phyloP scores from a whole-genome alignment of 2,329 filamentous ascomycete species.

The Fusarium multiceps region DNA sequence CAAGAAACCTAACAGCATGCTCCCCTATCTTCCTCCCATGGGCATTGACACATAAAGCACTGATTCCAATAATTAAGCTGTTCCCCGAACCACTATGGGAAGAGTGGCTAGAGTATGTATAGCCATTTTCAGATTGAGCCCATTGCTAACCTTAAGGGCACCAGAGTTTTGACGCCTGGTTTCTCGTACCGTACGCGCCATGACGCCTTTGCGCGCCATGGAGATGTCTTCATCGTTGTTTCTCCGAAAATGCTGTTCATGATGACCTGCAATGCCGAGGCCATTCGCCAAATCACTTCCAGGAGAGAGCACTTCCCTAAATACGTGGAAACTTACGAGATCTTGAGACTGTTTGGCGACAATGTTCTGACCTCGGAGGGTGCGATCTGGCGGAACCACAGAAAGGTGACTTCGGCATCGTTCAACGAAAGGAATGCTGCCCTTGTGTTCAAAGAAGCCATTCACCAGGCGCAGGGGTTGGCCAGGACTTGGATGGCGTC shows the following conservation, averaged over 20 bases:
- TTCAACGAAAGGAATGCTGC: slow-evolving; percentile 83
- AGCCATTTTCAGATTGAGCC: background rate
- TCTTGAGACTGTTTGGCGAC: slow-evolving; percentile 67
- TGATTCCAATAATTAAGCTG: slow-evolving; percentile 64
- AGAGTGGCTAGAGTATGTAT: slow-evolving; percentile 68
- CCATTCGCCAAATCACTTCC: slow-evolving; percentile 72
- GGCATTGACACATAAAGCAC: slow-evolving; percentile 65
- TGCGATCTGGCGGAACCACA: slow-evolving; percentile 75
- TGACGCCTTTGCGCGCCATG: slow-evolving; percentile 67
- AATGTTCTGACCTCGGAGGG: slow-evolving; percentile 80
- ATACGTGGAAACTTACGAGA: slow-evolving; percentile 50
- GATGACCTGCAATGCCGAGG: slow-evolving; percentile 71
- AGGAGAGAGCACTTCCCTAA: slow-evolving; percentile 76
- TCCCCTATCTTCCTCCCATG: slow-evolving; percentile 64
- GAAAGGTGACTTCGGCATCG: slow-evolving; percentile 75
- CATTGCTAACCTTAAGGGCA: slow-evolving; percentile 16
- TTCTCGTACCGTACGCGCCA: slow-evolving; percentile 69
- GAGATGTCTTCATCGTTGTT: slow-evolving; percentile 74
- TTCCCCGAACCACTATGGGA: slow-evolving; percentile 68
- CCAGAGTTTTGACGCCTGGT: slow-evolving; percentile 67
- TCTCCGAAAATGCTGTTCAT: slow-evolving; percentile 65
- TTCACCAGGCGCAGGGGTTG: slow-evolving; percentile 72
- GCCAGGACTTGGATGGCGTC: slow-evolving; percentile 65
- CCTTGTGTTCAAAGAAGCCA: slow-evolving; percentile 71
- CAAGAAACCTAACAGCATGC: slow-evolving; percentile 52